These are phyloP conservation scores for Akanthomyces lecanii DNA, from an alignment of 2,329 filamentous ascomycete genomes.

Conservation along the genomic window DNA sequence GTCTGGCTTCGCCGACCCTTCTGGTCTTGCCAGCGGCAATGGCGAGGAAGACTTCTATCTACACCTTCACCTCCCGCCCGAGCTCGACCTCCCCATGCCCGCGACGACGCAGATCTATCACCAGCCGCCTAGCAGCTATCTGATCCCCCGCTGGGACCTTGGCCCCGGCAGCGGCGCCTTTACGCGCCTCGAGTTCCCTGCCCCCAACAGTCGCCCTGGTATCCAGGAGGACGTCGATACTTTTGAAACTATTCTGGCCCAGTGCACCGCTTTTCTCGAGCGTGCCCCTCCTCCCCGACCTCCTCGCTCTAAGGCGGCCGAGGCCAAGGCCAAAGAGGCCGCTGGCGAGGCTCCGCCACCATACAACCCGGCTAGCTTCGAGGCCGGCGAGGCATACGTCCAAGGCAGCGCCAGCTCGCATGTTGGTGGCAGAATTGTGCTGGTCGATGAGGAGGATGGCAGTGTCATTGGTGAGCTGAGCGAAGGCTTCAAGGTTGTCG, in stretches of 20 bases:
- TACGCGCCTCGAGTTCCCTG: conserved; percentile 86
- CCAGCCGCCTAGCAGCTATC: conserved; percentile 85
- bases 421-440: conserved; percentile 71
- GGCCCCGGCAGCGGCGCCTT: conserved; percentile 86
- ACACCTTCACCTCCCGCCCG: conserved; percentile 88
- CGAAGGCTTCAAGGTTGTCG: conserved; percentile 74
- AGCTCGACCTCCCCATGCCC: conserved; percentile 87
- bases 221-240: conserved; percentile 92
- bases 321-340: conserved; percentile 37
- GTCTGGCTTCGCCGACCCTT: conserved; percentile 59
- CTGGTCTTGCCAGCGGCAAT: conserved; percentile 45
- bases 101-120: conserved; percentile 97
- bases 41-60: conserved; percentile 93
- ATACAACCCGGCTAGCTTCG: conserved; percentile 81
- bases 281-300: conserved; percentile 61
- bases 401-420: conserved; percentile 54
- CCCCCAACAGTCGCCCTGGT: conserved; percentile 64
- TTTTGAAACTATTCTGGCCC: conserved; percentile 95
- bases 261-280: conserved; percentile 94
- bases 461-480: conserved; percentile 90
- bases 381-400: conserved; percentile 74
- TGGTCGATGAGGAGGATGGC: conserved; percentile 93
- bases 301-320: conserved; percentile 28
- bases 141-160: conserved; percentile 93
- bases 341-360: conserved; percentile 46